Evolutionary conservation across 352 stramenopile species (phyloP).

Genomic region (Thalassiosira mediterranea): DNA sequence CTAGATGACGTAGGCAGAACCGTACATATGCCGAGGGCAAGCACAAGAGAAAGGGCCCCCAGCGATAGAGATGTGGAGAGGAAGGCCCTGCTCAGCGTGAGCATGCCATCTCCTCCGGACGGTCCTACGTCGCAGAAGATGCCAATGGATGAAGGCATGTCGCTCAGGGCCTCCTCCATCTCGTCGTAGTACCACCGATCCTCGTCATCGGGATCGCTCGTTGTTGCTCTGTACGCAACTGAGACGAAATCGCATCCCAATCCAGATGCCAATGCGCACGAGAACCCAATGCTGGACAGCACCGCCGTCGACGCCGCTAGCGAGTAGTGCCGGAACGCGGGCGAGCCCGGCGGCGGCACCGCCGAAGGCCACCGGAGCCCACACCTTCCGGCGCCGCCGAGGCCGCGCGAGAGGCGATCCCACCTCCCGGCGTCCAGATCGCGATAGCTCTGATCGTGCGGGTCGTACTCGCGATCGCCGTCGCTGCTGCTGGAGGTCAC

Average conservation of each 20-base stretch:
- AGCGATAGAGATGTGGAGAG: constrained; percentile 2
- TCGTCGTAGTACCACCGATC: neutral
- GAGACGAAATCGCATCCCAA: neutral
- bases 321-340: neutral
- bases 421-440: too few relatives aligned
- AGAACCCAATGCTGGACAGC: neutral
- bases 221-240: neutral
- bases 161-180: neutral
- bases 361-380: too few relatives aligned
- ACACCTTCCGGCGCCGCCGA: too few relatives aligned
- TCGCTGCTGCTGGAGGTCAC: too few relatives aligned
- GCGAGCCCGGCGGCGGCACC: neutral
- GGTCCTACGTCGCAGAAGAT: neutral
- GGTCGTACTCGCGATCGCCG: too few relatives aligned
- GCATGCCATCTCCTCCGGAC: neutral
- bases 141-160: neutral
- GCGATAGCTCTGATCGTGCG: too few relatives aligned
- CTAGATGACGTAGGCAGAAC: neutral
- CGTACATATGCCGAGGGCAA: constrained; percentile 19
- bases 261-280: neutral
- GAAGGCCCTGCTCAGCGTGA: constrained; percentile 12
- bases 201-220: neutral
- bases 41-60: neutral
- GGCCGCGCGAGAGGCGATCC: too few relatives aligned
- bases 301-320: neutral